Conservation (phyloP, 2,329 filamentous ascomycete species). For the Paraconiothyrium brasiliense region DNA sequence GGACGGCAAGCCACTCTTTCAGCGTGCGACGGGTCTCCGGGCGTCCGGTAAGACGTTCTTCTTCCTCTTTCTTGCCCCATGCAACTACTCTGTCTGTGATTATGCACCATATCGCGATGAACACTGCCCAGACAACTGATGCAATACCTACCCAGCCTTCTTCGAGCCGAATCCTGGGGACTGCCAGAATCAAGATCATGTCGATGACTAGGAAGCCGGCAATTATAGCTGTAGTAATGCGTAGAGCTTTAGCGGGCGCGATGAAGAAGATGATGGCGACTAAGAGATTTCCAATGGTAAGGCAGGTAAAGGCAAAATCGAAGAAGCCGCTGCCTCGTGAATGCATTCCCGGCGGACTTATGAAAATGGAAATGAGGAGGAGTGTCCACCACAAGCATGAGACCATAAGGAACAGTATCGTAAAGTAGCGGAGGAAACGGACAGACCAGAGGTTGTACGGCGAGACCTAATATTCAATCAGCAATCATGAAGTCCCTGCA, state of each 20-base stretch:
- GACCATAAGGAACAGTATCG: constrained; percentile 76
- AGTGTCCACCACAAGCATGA: constrained; percentile 94
- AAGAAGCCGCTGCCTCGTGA: constrained; percentile 92
- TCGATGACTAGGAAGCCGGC: constrained; percentile 75
- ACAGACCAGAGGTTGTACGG: constrained; percentile 97
- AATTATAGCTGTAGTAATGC: constrained; percentile 75
- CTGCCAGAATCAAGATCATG: constrained; percentile 80
- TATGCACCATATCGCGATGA: constrained; percentile 83
- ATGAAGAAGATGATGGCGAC: constrained; percentile 87
- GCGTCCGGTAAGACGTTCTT: constrained; percentile 89
- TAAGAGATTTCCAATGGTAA: constrained; percentile 79
- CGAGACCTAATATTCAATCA: constrained; percentile 63
- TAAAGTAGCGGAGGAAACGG: constrained; percentile 79
- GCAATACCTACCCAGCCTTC: constrained; percentile 92
- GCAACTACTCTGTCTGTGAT: constrained; percentile 82
- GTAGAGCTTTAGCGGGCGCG: constrained; percentile 80
- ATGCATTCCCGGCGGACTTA: constrained; percentile 87
- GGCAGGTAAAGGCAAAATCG: constrained; percentile 81
- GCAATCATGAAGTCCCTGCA: constrained; percentile 10
- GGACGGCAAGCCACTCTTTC: constrained; percentile 83
- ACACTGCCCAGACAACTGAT: constrained; percentile 82
- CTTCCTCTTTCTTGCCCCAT: constrained; percentile 93
- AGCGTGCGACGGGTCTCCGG: constrained; percentile 84
- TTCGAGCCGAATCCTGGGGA: constrained; percentile 78
- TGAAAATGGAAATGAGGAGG: constrained; percentile 87